Evolutionary conservation across 495 filamentous ascomycete genomes (phyloP), one percentile per base, ranked within the genome.

Genomic region (Lichenothelia convexa): DNA sequence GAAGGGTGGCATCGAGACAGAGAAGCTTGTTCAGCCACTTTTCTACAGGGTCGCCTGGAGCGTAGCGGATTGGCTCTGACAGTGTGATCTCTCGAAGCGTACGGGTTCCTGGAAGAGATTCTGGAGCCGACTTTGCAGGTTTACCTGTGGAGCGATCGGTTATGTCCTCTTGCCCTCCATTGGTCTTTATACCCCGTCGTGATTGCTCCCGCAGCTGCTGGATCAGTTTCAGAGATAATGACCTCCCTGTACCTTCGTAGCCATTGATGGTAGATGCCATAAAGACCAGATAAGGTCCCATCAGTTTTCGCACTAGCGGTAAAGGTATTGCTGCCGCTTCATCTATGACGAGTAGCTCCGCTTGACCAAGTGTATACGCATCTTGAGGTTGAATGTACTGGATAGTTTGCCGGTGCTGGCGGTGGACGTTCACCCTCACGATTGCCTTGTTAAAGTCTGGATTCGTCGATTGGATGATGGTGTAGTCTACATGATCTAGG

Each of bases 211-310:
- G 76, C 21, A 99, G 72, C 56, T 99, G 91, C 47, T 94, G 86
- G 42, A 99, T 95, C 41, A 99, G 65, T 58, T 99, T 99, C 29
- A 99, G 58, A 3, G 91, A 95, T 1, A 99, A 65, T 1, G 87
- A 94, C 26, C 91, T 70, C 21, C 91, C 91, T 2, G 91, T 99
- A 43, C 91, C 91, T 60, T 99, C 91, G 51, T 99, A 99, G 36
- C 91, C 91, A 49, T 93, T 95, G 59, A 99, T 93, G 11, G 91
- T 99, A 1, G 89, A 95, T 3, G 91, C 84, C 91, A 99, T 99
- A 61, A 99, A 99, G 3, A 95, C 84, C 17, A 95, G 63, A 56
- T 95, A 99, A n/a, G 86, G 89, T 0, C 91, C 89, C 71, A 99
- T 81, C 21, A 99, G 66, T 53, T 93, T 94, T 43, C 76, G 69